Conservation (phyloP, 108 stramenopile genomes). For the Cyclotella baltica region DNA sequence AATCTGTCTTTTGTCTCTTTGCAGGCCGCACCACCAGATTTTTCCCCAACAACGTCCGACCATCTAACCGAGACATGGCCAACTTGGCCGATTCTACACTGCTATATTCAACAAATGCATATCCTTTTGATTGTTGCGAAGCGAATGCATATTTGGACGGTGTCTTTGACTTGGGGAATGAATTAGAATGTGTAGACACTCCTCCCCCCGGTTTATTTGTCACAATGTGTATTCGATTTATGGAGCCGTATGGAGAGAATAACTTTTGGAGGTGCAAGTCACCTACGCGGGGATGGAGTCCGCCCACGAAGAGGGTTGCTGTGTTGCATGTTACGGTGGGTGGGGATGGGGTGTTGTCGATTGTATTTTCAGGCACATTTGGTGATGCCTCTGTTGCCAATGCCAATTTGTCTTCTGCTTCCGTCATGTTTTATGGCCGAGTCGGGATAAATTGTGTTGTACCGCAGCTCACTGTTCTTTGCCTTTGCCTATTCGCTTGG, state of each 20-base stretch:
- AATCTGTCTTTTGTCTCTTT: conserved; percentile 21
- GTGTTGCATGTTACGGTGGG: conserved; percentile 28
- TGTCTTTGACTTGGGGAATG: conserved; percentile 26
- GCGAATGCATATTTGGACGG: conserved; percentile 25
- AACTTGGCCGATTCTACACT: conserved; percentile 42
- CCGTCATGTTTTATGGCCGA: no score
- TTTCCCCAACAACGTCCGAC: conserved; percentile 36
- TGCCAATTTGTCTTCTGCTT: no score
- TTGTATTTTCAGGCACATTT: no score
- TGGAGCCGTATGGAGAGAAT: conserved; percentile 49
- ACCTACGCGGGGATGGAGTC: conserved; percentile 45
- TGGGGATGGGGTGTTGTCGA: not conserved
- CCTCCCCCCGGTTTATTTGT: conserved; percentile 21
- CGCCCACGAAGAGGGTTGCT: conserved; percentile 39
- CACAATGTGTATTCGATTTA: conserved; percentile 39
- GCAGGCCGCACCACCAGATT: conserved; percentile 41
- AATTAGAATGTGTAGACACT: not conserved
- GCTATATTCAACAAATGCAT: conserved; percentile 47
- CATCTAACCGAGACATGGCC: conserved; percentile 43
- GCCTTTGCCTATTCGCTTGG: no score
- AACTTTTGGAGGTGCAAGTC: conserved; percentile 47
- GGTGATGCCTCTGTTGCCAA: no score
- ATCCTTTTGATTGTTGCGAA: conserved; percentile 43
- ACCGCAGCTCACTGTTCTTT: no score
- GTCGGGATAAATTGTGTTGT: no score